phyloP scores from a whole-genome alignment of 495 filamentous ascomycete species.

The Eremomyces bilateralis region DNA sequence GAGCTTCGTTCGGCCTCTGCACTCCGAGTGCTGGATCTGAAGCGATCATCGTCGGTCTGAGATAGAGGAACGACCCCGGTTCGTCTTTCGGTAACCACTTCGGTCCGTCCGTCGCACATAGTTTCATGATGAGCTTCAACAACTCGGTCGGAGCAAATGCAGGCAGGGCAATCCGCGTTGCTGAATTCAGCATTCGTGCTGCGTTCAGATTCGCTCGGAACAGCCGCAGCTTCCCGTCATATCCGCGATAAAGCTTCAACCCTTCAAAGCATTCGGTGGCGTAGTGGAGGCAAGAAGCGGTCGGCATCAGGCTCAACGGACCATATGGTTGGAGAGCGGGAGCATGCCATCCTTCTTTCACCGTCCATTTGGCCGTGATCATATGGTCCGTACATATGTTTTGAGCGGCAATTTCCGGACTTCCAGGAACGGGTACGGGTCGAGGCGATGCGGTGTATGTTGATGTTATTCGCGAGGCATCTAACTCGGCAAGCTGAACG shows the following conservation, averaged over 20 bases:
- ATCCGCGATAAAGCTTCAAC: conserved; percentile 68
- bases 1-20: conserved; percentile 57
- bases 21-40: conserved; percentile 61
- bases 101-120: conserved; percentile 43
- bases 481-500: conserved; percentile 26
- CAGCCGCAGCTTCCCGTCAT: conserved; percentile 59
- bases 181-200: conserved; percentile 45
- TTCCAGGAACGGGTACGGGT: conserved; percentile 35
- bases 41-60: conserved; percentile 70
- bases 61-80: conserved; percentile 51
- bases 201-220: conserved; percentile 70
- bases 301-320: conserved; percentile 62
- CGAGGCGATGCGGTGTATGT: conserved; percentile 43
- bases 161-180: conserved; percentile 56
- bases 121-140: conserved; percentile 49
- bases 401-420: conserved; percentile 22
- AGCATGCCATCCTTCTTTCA: conserved; percentile 43
- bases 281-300: conserved; percentile 71
- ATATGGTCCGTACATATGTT: conserved; percentile 65
- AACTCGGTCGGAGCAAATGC: conserved; percentile 48
- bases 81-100: conserved; percentile 60
- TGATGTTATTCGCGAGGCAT: conserved; percentile 46
- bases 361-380: conserved; percentile 56
- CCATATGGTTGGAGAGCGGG: conserved; percentile 65
- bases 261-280: conserved; percentile 88